Conservation (phyloP, 495 filamentous ascomycete species). For the Penicillium cataractarum region DNA sequence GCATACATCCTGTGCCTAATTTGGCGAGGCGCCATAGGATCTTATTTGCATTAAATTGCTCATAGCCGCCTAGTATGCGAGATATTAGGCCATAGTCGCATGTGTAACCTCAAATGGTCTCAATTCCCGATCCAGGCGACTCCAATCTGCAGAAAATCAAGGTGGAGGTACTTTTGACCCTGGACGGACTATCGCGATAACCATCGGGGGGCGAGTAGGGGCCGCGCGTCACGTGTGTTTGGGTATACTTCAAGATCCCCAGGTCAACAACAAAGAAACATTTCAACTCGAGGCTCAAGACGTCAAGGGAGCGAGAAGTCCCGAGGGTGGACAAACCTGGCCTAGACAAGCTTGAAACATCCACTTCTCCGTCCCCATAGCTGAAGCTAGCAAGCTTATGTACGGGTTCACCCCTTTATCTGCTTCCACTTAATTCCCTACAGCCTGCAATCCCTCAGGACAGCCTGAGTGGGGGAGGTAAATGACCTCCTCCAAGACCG, state of each 20-base stretch:
- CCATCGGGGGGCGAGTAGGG: neutral
- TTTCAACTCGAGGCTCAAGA: neutral
- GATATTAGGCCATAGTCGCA: neutral
- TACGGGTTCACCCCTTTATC: neutral
- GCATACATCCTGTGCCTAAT: neutral
- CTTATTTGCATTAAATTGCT: neutral
- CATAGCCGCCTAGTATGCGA: neutral
- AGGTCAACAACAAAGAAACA: neutral
- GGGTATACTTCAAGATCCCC: slow-evolving; percentile 1
- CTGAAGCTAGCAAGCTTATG: neutral
- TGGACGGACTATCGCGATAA: neutral
- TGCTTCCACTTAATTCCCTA: neutral
- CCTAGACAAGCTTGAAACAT: neutral
- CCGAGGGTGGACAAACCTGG: neutral
- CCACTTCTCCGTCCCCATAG: neutral
- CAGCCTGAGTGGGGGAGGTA: neutral
- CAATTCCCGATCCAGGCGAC: neutral
- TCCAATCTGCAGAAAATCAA: neutral
- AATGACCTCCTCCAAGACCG: neutral
- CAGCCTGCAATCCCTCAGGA: neutral
- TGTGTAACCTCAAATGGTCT: neutral
- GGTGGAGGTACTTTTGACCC: neutral
- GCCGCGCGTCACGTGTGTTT: neutral
- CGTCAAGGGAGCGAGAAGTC: neutral
- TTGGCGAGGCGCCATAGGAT: neutral